Conservation (phyloP, 305 asterid genomes). For the Rubia peregrina region DNA sequence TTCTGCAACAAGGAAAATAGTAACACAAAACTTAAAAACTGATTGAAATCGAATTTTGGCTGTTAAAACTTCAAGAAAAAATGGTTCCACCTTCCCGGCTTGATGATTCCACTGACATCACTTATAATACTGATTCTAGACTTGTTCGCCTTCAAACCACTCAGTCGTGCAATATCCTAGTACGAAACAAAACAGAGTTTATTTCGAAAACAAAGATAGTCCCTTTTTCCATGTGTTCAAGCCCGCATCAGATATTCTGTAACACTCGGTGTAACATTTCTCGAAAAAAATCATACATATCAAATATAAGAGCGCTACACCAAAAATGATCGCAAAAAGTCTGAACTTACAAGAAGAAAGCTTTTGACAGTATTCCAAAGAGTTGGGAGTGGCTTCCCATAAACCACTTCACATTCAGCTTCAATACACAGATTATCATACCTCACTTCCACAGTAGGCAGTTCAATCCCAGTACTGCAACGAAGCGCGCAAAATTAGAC, state of each 20-base stretch:
- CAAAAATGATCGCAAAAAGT: neutral
- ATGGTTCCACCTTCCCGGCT: constrained; percentile 50
- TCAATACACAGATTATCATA: constrained; percentile 42
- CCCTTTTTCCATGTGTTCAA: neutral
- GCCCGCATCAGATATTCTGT: neutral
- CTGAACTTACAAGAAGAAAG: constrained; percentile 32
- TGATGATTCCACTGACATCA: constrained; percentile 51
- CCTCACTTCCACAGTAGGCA: constrained; percentile 69
- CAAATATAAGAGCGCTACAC: too few species aligned
- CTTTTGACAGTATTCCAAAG: constrained; percentile 66
- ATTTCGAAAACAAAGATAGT: neutral
- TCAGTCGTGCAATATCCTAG: constrained; percentile 45
- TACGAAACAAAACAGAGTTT: neutral
- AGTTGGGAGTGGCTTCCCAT: constrained; percentile 80
- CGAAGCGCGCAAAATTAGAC: neutral
- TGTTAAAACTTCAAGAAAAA: neutral
- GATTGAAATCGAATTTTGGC: neutral
- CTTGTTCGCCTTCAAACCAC: constrained; percentile 40
- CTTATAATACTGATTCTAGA: constrained; percentile 48
- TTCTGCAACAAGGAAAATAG: constrained; percentile 28
- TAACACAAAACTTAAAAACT: neutral
- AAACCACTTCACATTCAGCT: constrained; percentile 70
- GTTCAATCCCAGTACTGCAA: constrained; percentile 54
- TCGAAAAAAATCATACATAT: neutral
- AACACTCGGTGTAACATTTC: neutral